A percentile compares a stretch with the other conserved stretches of the same genome.
Conservation (phyloP, 2,329 filamentous ascomycete species). For the Diplodia sapinea region DNA sequence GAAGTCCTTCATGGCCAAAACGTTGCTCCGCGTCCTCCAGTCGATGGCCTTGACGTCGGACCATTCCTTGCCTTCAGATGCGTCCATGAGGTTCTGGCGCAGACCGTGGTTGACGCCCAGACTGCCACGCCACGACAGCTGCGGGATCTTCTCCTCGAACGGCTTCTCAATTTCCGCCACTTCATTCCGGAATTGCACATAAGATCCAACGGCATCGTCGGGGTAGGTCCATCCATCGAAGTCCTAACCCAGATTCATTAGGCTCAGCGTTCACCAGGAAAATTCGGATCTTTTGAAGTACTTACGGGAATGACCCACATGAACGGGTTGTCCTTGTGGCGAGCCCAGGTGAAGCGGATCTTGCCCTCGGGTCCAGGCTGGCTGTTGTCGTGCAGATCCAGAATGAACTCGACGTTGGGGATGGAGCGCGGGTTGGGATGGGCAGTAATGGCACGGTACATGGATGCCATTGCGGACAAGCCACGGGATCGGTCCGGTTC, state of each 20-base stretch:
- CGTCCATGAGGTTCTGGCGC: slow-evolving; percentile 37
- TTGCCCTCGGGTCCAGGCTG: slow-evolving; percentile 15
- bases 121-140: slow-evolving; percentile 44
- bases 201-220: slow-evolving; percentile 12
- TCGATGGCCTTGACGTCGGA: slow-evolving; percentile 39
- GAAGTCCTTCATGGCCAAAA: slow-evolving; percentile 37
- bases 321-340: slow-evolving; percentile 24
- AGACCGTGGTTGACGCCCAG: slow-evolving; percentile 37
- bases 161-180: slow-evolving; percentile 30
- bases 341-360: slow-evolving; percentile 24
- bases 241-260: background rate
- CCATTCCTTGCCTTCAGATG: slow-evolving; percentile 38
- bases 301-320: slow-evolving; percentile 26
- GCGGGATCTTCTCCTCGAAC: slow-evolving; percentile 39
- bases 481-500: slow-evolving; percentile 23
- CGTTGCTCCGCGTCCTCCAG: slow-evolving; percentile 29
- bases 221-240: slow-evolving; percentile 16
- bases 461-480: slow-evolving; percentile 17
- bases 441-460: slow-evolving; percentile 31
- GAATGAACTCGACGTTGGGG: slow-evolving; percentile 29
- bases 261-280: background rate
- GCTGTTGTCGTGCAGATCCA: slow-evolving; percentile 29
- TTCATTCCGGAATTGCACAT: slow-evolving; percentile 20
- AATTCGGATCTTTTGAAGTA: background rate
- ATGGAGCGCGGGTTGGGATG: slow-evolving; percentile 12